Evolutionary conservation across 2,329 filamentous ascomycete genomes (phyloP).

Genomic region (Verruconis gallopava): DNA sequence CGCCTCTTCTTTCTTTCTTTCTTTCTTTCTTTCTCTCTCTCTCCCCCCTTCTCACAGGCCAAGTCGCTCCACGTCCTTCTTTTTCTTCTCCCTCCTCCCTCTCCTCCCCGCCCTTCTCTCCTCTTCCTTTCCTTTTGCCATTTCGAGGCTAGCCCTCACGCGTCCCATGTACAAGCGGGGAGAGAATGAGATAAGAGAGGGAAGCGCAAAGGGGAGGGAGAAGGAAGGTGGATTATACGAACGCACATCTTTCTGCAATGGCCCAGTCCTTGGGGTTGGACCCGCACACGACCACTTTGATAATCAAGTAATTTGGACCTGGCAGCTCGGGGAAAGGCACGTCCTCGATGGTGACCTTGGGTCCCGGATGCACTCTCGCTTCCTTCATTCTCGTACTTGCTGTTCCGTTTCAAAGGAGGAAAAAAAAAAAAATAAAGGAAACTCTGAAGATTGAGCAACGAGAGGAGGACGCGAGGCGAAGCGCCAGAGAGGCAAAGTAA

Average conservation of each 20-base stretch:
- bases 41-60: too few relatives aligned
- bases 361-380: slow-evolving; percentile 22
- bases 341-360: slow-evolving; percentile 26
- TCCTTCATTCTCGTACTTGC: slow-evolving; percentile 11
- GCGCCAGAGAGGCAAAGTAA: too few relatives aligned
- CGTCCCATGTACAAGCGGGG: neutral
- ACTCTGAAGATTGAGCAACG: too few relatives aligned
- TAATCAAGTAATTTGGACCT: slow-evolving; percentile 11
- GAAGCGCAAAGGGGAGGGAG: neutral
- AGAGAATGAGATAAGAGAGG: slow-evolving; percentile 14
- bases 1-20: too few relatives aligned
- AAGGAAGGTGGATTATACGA: neutral
- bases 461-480: too few relatives aligned
- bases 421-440: too few relatives aligned
- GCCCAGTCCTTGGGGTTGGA: slow-evolving; percentile 37
- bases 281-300: slow-evolving; percentile 23
- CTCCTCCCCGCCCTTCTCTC: too few relatives aligned
- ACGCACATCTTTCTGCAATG: neutral
- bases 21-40: too few relatives aligned
- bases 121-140: too few relatives aligned
- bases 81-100: too few relatives aligned
- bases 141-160: neutral
- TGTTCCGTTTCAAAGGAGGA: too few relatives aligned
- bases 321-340: slow-evolving; percentile 20
- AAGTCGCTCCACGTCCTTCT: too few relatives aligned